Evolutionary conservation across 805 yeast species (phyloP), one percentile per base, ranked within the genome.

Genomic region (Wickerhamomyces kurtzmanii): DNA sequence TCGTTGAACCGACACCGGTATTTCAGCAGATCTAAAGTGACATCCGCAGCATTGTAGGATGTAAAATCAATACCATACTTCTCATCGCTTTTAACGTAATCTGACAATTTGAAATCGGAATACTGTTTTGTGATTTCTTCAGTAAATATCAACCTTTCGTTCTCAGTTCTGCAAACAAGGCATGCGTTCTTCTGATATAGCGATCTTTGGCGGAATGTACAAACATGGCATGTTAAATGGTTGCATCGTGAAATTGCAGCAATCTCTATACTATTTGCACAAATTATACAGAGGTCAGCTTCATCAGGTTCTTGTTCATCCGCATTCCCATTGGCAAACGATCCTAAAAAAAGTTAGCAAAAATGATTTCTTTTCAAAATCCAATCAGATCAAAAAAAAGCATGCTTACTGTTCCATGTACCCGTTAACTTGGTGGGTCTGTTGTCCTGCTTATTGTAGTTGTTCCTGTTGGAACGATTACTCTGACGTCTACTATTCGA

Each of bases 181-280:
- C 99, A 91, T 12, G 68, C 59, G 18, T 63, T 66, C 53, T 82
- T 84, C 15, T 69, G 65, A 53, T 80, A 86, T 11, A 89, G 56
- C 0, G 86, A 87, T 24, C 96, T 62, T 45, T 85, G 86, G 38
- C 96, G 66, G 38, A 89, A 69, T 0, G 84, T 62, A 59, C 99
- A 91, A 24, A 51, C 56, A 46, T 85, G 83, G 52, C 99, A 91
- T 0, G 86, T 74, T 19, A 62, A 67, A 49, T 91, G 97, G 42
- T 77, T 75, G 53, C 99, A 91, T 0, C 85, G 82, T 2, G 91
- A 69, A 8, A 81, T 45, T 0, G 94, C 84, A 3, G 75, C 73
- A 40, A 64, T 68, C n/a, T 42, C 39, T 16, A 85, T 62, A 17
- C 59, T 58, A 25, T 82, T 79, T 1, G 96, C 91, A 58, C 99